phyloP scores from a whole-genome alignment of 768 basidiomycete species.

The Lyophyllum shimeji region DNA sequence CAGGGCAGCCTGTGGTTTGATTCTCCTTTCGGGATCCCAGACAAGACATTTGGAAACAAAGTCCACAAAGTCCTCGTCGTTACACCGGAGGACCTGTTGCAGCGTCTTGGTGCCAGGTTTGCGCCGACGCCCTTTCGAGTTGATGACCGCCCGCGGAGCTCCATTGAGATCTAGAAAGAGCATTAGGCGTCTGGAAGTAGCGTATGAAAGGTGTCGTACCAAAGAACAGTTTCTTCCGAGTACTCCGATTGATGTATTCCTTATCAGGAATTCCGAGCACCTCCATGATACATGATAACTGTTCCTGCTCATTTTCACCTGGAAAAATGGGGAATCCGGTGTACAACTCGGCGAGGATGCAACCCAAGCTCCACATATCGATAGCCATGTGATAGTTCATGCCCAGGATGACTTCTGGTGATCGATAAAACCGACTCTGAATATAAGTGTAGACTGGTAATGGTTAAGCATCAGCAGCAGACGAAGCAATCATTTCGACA shows the following conservation, averaged over 20 bases:
- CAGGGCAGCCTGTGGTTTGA: constrained; percentile 92
- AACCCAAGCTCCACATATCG: constrained; percentile 99
- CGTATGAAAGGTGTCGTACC: constrained; percentile 49
- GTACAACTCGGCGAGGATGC: constrained; percentile 95
- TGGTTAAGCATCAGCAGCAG: background rate
- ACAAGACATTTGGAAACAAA: constrained; percentile 96
- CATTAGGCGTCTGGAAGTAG: background rate
- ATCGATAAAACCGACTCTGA: constrained; percentile 99
- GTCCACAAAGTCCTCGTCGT: constrained; percentile 95
- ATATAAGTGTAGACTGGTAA: constrained; percentile 95
- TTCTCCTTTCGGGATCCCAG: constrained; percentile 95
- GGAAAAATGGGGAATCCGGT: constrained; percentile 99
- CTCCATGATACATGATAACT: constrained; percentile 99
- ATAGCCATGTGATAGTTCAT: constrained; percentile 99
- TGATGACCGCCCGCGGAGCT: constrained; percentile 89
- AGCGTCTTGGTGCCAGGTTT: constrained; percentile 91
- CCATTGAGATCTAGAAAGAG: constrained; percentile 77
- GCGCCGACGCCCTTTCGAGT: constrained; percentile 93
- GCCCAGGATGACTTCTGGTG: constrained; percentile 97
- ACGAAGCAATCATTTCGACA: constrained; percentile 22
- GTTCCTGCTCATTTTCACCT: constrained; percentile 98
- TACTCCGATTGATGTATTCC: constrained; percentile 91
- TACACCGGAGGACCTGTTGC: constrained; percentile 83
- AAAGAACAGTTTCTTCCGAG: constrained; percentile 93
- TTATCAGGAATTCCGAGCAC: constrained; percentile 95